These are phyloP conservation scores for Penicillium canariense DNA, from an alignment of 495 filamentous ascomycete species.

Conservation along the genomic window DNA sequence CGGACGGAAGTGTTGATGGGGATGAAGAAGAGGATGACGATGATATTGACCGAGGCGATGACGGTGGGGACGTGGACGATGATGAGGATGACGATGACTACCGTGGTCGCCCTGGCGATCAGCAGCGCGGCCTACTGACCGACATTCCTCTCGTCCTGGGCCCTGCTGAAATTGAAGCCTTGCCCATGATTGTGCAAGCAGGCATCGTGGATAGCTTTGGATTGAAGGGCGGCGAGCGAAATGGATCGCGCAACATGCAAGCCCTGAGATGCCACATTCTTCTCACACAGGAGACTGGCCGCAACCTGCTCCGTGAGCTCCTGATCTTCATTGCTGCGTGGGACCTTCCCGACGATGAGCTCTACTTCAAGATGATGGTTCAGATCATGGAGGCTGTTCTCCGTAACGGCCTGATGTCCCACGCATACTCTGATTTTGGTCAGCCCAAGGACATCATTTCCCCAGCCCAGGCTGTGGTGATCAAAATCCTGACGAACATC, in stretches of 20 bases:
- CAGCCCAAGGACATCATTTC: constrained; percentile 95
- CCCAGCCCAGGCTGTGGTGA: constrained; percentile 86
- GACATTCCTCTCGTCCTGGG: constrained; percentile 93
- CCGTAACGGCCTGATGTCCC: constrained; percentile 81
- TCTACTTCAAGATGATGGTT: constrained; percentile 93
- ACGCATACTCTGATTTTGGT: constrained; percentile 83
- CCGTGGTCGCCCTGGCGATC: constrained; percentile 75
- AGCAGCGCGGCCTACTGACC: constrained; percentile 81
- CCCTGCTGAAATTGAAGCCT: constrained; percentile 87
- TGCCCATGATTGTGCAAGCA: constrained; percentile 92
- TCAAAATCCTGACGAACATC: constrained; percentile 85
- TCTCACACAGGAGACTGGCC: constrained; percentile 78
- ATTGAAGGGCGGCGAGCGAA: constrained; percentile 47
- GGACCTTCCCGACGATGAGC: constrained; percentile 86
- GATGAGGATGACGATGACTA: constrained; percentile 71
- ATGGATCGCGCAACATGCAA: constrained; percentile 75
- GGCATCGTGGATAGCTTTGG: constrained; percentile 66
- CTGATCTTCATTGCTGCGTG: constrained; percentile 95
- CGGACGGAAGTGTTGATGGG: constrained; percentile 54
- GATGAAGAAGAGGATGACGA: constrained; percentile 57
- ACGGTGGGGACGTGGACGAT: constrained; percentile 21
- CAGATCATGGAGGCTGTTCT: constrained; percentile 93
- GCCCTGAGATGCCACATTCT: constrained; percentile 84
- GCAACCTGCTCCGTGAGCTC: constrained; percentile 83
- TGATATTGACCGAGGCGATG: constrained; percentile 23